Conservation (phyloP, 1,139 yeast genomes). For the Saccharomyces hybrid region DNA sequence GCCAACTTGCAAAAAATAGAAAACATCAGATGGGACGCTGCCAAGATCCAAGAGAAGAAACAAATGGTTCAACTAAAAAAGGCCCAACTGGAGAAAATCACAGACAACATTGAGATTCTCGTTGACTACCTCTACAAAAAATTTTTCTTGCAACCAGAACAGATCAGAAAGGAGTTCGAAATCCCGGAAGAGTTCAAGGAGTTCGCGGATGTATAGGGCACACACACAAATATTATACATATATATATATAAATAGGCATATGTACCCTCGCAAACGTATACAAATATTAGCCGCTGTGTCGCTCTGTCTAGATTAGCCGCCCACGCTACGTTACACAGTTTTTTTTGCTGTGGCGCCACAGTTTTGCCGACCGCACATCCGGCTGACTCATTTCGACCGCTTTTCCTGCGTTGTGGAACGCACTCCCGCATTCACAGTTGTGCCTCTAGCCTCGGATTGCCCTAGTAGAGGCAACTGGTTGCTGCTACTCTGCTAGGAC, state of each 20-base stretch:
- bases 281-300: too few relatives aligned
- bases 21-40: conserved; percentile 16
- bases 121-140: conserved; percentile 18
- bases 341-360: background rate
- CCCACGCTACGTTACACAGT: background rate
- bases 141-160: conserved; percentile 13
- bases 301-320: background rate
- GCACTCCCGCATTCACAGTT: background rate
- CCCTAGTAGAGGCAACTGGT: background rate
- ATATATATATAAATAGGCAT: background rate
- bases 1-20: conserved; percentile 8
- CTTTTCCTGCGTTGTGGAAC: background rate
- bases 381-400: background rate
- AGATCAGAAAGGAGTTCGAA: conserved; percentile 18
- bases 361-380: background rate
- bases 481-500: background rate
- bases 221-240: background rate
- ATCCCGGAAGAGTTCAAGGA: conserved; percentile 23
- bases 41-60: conserved; percentile 10
- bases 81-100: conserved; percentile 12
- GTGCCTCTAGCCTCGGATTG: background rate
- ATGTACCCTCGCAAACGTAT: too few relatives aligned
- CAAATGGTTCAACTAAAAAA: conserved; percentile 5
- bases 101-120: conserved; percentile 27
- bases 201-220: background rate